These are phyloP conservation scores for Diaporthe nobilis DNA, from an alignment of 2,329 filamentous ascomycete species.

Conservation along the genomic window DNA sequence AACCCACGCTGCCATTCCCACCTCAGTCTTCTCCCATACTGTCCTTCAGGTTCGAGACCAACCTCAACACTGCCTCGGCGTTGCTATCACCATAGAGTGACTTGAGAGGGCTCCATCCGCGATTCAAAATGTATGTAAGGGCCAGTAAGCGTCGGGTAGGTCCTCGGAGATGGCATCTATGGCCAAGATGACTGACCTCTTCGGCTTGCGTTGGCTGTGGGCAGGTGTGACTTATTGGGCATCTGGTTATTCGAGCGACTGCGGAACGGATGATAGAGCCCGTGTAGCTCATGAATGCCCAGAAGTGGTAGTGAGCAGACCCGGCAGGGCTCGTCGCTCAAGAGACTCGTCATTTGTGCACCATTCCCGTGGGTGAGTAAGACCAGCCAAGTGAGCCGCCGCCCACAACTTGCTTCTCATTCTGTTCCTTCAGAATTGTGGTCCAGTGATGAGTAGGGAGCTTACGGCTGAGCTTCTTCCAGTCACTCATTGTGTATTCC, in stretches of 20 bases:
- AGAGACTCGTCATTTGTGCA: too few relatives aligned
- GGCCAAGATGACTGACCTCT: fast-evolving
- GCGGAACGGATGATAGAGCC: too few relatives aligned
- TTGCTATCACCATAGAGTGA: background rate
- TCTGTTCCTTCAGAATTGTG: background rate
- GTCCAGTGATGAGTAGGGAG: background rate
- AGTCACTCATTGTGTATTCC: background rate
- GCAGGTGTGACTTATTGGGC: too few relatives aligned
- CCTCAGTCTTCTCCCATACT: background rate
- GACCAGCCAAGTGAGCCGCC: background rate
- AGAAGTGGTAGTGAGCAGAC: too few relatives aligned
- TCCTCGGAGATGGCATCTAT: too few relatives aligned
- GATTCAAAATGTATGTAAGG: background rate
- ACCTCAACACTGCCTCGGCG: background rate
- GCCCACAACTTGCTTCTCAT: background rate
- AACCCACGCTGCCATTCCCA: too few relatives aligned
- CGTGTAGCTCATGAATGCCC: too few relatives aligned
- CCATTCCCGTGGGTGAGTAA: background rate
- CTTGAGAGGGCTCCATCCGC: background rate
- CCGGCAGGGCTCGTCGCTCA: too few relatives aligned
- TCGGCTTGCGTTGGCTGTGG: background rate
- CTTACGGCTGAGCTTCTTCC: background rate
- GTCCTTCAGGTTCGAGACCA: background rate
- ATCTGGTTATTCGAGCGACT: too few relatives aligned
- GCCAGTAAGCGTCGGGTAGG: background rate